phyloP scores from a whole-genome alignment of 352 stramenopile genomes.

The Globisporangium ultimum region DNA sequence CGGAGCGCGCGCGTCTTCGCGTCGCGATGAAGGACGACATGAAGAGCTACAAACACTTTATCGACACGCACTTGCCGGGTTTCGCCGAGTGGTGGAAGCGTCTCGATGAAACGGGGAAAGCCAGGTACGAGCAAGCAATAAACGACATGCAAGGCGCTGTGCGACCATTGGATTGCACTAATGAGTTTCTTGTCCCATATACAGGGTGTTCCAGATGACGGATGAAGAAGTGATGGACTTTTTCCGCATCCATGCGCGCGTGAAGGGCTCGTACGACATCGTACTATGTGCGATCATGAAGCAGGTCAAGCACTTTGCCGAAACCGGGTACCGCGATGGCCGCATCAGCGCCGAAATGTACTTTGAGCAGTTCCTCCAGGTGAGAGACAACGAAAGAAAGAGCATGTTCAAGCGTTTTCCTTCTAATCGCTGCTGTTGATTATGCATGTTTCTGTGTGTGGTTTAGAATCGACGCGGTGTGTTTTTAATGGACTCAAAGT shows the following conservation, averaged over 20 bases:
- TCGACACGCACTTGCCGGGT: conserved; percentile 59
- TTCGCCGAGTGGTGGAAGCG: conserved; percentile 59
- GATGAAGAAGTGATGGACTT: conserved; percentile 82
- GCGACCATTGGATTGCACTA: no score
- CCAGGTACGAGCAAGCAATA: conserved; percentile 21
- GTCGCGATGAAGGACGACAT: conserved; percentile 82
- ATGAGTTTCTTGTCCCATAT: no score
- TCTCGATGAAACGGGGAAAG: conserved; percentile 40
- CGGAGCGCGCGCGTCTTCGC: conserved; percentile 84
- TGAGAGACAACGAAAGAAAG: conserved; percentile 9
- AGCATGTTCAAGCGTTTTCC: not conserved
- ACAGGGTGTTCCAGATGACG: conserved; percentile 83
- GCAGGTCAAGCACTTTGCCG: conserved; percentile 90
- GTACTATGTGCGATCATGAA: conserved; percentile 90
- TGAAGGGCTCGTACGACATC: conserved; percentile 91
- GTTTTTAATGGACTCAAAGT: conserved; percentile 51
- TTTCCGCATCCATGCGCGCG: conserved; percentile 77
- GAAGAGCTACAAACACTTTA: conserved; percentile 57
- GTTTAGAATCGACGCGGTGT: conserved; percentile 38
- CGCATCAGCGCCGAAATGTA: conserved; percentile 64
- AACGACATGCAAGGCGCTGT: no score
- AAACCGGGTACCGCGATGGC: conserved; percentile 90
- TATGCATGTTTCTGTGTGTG: not conserved
- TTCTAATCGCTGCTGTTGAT: not conserved
- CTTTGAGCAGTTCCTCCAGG: conserved; percentile 59